Base-by-base conservation (phyloP, 164 flowering plant genomes). In the Santalum album region DNA sequence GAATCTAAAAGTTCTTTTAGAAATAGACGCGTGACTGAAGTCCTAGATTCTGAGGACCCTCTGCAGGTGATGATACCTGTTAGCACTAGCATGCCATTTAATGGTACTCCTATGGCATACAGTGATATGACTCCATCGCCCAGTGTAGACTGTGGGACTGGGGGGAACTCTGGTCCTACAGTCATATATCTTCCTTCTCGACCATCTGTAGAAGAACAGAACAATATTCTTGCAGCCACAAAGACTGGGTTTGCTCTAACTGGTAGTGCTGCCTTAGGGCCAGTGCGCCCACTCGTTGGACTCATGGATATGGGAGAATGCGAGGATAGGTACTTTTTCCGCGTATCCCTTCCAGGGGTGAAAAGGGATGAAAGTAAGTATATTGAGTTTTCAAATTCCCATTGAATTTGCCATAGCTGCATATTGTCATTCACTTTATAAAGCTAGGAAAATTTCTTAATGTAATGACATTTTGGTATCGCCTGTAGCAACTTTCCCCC, bases 341-440 rank as follows among this genome's bases (percentile, higher is more conserved):
- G 84, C 0, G 69, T 81, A 7, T 73, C 92, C 25, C 84, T 87
- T 66, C 92, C 92, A 0, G 96, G 96, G 11, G 92, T 87, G 7
- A 69, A 49, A 50, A 76, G 78, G 67, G 80, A 79, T 66, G 83
- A 68, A 64, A 62, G 96, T 83, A 74, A 82, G 87, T 72, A 35
- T 45, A n/a, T 1, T 21, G 1, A 9, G 18, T 51, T 29, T 18
- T n/a, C n/a, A 5, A 20, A 34, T 32, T 32, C 12, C n/a, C 4
- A 11, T 12, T 20, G 45, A 42, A 18, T 42, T 42, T 4, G 21
- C 45, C 45, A 17, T 42, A 42, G 9, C 34, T 29, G 34, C 34
- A 9, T n/a, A n/a, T n/a, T n/a, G n/a, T n/a, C n/a, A n/a, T n/a
- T n/a, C n/a, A n/a, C n/a, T n/a, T n/a, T n/a, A n/a, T n/a, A n/a